phyloP scores from a whole-genome alignment of 2,329 filamentous ascomycete genomes.

The Colletotrichum tabaci region DNA sequence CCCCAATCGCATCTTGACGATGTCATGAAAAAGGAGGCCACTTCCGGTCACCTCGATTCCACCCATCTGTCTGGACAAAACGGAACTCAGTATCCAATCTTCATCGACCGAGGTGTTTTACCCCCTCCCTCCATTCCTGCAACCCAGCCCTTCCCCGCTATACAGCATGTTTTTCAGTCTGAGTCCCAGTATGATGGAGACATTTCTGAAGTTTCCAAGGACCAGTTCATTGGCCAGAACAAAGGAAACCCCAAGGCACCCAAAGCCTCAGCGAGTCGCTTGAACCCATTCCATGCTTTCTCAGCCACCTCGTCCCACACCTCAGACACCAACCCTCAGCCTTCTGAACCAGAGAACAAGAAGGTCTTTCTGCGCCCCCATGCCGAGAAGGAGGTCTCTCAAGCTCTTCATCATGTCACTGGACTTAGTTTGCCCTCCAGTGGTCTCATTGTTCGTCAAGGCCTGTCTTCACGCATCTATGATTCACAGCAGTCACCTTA shows the following conservation, averaged over 20 bases:
- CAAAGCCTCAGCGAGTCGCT: slow-evolving; percentile 19
- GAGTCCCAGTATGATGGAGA: slow-evolving; percentile 18
- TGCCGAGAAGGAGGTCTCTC: slow-evolving; percentile 41
- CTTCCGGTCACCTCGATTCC: background rate
- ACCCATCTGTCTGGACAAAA: slow-evolving; percentile 25
- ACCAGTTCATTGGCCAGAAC: background rate
- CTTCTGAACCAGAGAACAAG: slow-evolving; percentile 12
- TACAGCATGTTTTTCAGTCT: background rate
- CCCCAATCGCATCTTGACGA: slow-evolving; percentile 33
- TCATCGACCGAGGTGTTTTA: slow-evolving; percentile 1
- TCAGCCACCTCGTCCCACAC: slow-evolving; percentile 29
- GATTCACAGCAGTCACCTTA: slow-evolving; percentile 18
- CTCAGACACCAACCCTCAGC: slow-evolving; percentile 27
- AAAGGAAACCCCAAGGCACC: background rate
- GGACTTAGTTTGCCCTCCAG: slow-evolving; percentile 37
- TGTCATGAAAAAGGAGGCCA: slow-evolving; percentile 27
- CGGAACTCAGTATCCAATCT: slow-evolving; percentile 18
- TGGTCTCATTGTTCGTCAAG: slow-evolving; percentile 35
- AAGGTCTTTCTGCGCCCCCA: slow-evolving; percentile 30
- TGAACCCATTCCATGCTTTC: slow-evolving; percentile 39
- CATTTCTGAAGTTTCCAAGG: slow-evolving; percentile 2
- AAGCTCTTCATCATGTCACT: slow-evolving; percentile 35
- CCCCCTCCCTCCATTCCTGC: background rate
- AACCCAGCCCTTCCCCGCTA: background rate
- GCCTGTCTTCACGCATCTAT: slow-evolving; percentile 7